phyloP scores from a whole-genome alignment of 805 yeast species.

The Torulaspora franciscae region DNA sequence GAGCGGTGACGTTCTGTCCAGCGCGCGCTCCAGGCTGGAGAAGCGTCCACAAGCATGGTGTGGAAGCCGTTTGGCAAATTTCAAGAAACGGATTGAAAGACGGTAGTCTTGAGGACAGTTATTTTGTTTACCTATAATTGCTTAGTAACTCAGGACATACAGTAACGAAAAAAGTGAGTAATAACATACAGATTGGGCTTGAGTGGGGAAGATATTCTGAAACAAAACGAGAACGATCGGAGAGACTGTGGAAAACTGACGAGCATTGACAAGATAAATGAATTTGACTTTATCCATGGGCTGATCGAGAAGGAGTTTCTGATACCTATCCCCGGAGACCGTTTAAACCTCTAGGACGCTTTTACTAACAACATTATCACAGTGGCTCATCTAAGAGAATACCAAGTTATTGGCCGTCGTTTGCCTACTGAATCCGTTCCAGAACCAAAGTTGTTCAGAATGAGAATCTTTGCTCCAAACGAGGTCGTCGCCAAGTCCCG shows the following conservation, averaged over 20 bases:
- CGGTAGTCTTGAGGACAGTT: neutral
- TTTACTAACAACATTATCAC: conserved; percentile 4
- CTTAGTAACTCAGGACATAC: conserved; percentile 14
- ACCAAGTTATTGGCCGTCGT: conserved; percentile 99
- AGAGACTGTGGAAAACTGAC: neutral
- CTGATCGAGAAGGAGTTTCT: neutral
- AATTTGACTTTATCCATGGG: neutral
- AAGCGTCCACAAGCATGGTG: neutral
- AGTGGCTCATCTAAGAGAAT: conserved; percentile 98
- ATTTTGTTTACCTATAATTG: conserved; percentile 1
- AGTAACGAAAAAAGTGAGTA: conserved; percentile 28
- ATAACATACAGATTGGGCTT: conserved; percentile 4
- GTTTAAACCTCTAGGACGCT: neutral
- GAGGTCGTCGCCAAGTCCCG: conserved; percentile 99
- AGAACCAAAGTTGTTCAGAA: conserved; percentile 99
- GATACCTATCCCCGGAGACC: neutral
- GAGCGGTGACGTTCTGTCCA: neutral
- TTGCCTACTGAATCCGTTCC: conserved; percentile 98
- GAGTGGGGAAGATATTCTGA: neutral
- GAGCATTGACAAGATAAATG: neutral
- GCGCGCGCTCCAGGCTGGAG: neutral
- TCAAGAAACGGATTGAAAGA: conserved; percentile 10
- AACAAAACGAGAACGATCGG: neutral
- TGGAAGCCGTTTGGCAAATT: conserved; percentile 4
- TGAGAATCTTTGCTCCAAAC: conserved; percentile 99